These are phyloP conservation scores for Cordyceps cicadae DNA, from an alignment of 2,329 filamentous ascomycete species.

Conservation along the genomic window DNA sequence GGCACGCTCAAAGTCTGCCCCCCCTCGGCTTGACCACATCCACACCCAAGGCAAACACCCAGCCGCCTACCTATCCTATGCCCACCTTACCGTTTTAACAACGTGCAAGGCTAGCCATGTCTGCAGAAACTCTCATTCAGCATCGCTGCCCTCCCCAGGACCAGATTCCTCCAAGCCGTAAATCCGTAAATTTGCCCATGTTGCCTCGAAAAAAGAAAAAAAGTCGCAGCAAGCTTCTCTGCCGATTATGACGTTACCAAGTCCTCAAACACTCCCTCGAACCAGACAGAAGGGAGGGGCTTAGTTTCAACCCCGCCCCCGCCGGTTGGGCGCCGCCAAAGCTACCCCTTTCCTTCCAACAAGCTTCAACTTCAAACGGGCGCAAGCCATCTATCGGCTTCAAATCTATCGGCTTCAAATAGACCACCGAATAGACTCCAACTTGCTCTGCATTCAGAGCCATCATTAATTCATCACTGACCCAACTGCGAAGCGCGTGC, in stretches of 20 bases:
- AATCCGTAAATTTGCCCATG: too few relatives aligned
- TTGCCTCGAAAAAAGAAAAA: too few relatives aligned
- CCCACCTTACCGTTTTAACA: too few relatives aligned
- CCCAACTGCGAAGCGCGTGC: neutral
- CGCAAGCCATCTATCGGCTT: neutral
- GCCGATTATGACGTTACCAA: neutral
- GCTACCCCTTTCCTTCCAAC: slow-evolving; percentile 7
- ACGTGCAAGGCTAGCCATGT: too few relatives aligned
- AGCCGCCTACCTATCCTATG: too few relatives aligned
- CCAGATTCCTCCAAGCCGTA: too few relatives aligned
- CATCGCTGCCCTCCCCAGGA: too few relatives aligned
- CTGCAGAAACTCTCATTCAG: too few relatives aligned
- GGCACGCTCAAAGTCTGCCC: too few relatives aligned
- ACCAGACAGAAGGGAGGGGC: neutral
- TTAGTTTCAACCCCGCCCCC: slow-evolving; percentile 5
- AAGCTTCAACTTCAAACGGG: neutral
- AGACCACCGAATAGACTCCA: neutral
- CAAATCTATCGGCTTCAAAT: neutral
- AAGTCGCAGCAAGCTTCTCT: neutral
- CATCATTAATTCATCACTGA: neutral
- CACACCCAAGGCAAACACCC: too few relatives aligned
- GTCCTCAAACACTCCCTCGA: neutral
- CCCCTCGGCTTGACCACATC: too few relatives aligned
- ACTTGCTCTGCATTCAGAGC: neutral
- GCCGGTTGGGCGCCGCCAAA: slow-evolving; percentile 8